Evolutionary conservation across 805 yeast genomes (phyloP).

Genomic region (Teunomyces barrocoloradensis): DNA sequence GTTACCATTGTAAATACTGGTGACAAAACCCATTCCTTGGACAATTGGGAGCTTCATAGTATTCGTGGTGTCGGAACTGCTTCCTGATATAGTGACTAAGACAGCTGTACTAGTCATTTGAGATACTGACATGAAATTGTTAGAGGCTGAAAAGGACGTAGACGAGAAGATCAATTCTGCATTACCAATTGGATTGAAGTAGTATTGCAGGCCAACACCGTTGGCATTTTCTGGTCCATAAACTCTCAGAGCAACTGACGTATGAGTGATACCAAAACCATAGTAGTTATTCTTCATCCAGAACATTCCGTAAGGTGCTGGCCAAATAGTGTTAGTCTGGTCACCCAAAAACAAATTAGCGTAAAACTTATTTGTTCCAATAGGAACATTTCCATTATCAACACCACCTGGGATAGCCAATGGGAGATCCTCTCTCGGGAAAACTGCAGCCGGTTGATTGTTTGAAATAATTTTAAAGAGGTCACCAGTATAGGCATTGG

Average conservation of each 20-base stretch:
- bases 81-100: constrained; percentile 38
- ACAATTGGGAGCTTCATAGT: constrained; percentile 50
- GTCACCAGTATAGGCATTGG: constrained; percentile 27
- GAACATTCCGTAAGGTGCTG: constrained; percentile 67
- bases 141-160: constrained; percentile 36
- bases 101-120: constrained; percentile 53
- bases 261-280: constrained; percentile 65
- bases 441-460: constrained; percentile 42
- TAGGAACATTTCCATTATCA: constrained; percentile 38
- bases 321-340: constrained; percentile 54
- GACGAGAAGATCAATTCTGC: constrained; percentile 60
- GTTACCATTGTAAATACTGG: constrained; percentile 51
- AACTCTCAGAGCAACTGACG: constrained; percentile 38
- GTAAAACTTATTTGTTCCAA: constrained; percentile 76
- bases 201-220: constrained; percentile 44
- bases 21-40: constrained; percentile 59
- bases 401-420: constrained; percentile 48
- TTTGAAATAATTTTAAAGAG: constrained; percentile 51
- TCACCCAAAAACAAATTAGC: constrained; percentile 58
- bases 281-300: constrained; percentile 45
- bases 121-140: constrained; percentile 41
- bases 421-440: constrained; percentile 45
- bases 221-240: constrained; percentile 48
- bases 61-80: constrained; percentile 26
- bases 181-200: constrained; percentile 53